Percentiles rank a stretch among this genome's conserved stretches.
These are phyloP conservation scores for Hypoxylon subgilvum DNA, from an alignment of 495 filamentous ascomycete genomes.

Conservation along the genomic window DNA sequence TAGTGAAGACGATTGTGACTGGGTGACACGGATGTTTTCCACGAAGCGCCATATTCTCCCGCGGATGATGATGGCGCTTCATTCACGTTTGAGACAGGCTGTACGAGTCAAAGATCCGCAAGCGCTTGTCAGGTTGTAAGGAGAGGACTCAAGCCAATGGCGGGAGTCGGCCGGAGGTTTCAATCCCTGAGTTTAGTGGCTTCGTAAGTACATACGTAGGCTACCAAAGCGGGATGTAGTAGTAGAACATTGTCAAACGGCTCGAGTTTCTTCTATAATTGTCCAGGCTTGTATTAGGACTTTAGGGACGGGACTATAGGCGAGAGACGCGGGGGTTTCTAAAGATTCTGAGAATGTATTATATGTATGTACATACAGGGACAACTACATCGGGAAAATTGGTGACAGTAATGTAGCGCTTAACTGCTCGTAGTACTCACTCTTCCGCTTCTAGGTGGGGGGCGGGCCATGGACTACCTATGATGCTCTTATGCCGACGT, in stretches of 20 bases:
- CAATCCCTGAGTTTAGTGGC: conserved; percentile 18
- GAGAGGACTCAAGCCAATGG: conserved; percentile 17
- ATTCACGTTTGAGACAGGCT: conserved; percentile 31
- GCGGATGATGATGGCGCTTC: conserved; percentile 18
- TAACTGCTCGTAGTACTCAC: background rate
- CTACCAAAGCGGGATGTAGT: conserved; percentile 11
- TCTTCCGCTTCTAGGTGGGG: background rate
- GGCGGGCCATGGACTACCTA: background rate
- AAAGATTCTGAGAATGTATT: conserved; percentile 3
- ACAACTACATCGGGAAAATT: conserved; percentile 4
- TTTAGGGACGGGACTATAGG: conserved; percentile 12
- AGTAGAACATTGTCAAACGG: conserved; percentile 24
- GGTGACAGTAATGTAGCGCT: too few relatives aligned
- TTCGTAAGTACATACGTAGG: conserved; percentile 17
- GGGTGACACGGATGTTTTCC: conserved; percentile 6
- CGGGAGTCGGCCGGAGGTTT: conserved; percentile 35
- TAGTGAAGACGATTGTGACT: conserved; percentile 16
- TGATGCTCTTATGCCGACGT: background rate
- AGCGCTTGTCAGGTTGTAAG: conserved; percentile 29
- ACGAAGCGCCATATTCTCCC: conserved; percentile 30
- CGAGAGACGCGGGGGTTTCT: conserved; percentile 12
- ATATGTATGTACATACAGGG: too few relatives aligned
- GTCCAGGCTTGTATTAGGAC: conserved; percentile 1
- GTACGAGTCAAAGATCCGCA: conserved; percentile 26
- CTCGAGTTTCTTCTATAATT: conserved; percentile 18